Evolutionary conservation across 2,329 filamentous ascomycete species (phyloP), one percentile per base, ranked within the genome.

Genomic region (Tetracladium maxilliforme): DNA sequence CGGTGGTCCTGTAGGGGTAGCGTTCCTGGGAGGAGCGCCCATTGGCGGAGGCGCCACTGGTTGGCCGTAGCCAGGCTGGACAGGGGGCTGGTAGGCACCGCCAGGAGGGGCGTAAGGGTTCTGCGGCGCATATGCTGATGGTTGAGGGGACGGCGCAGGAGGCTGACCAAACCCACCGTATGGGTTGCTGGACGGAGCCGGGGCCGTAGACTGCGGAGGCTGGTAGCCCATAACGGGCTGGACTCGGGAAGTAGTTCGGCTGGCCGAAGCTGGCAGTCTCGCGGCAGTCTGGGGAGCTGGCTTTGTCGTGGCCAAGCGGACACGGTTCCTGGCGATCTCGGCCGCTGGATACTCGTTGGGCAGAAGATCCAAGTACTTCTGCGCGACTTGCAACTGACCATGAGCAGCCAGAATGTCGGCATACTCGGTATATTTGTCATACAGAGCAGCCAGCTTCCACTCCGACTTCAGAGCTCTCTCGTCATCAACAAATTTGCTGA

Each of bases 341-440:
- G 87, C 90, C 29, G 81, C 80, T 19, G 82, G 76, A 47, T 92
- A 94, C 35, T 74, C 72, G 20, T 64, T 57, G 10, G 90, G 90
- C 22, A 98, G 64, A 26, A 98, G 70, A 43, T 86, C 71, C 20
- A 98, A 69, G 44, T 98, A 98, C 48, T 80, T 86, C 52, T 93
- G 79, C 5, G 90, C 92, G 38, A 84, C 70, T 16, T 72, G 64
- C 27, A 98, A 58, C 40, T 92, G 81, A 9, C 92, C 90, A 43
- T 94, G 82, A 6, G 82, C 73, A 23, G 90, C 84, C 29, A 92
- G 72, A 36, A 98, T 86, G 45, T 98, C 87, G 10, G 90, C 87
- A 48, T 95, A 98, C 54, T 98, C 90, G 15, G 80, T 76, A 46
- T 98, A 98, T 54, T 93, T 93, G 47, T 84, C 76, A 50, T 98